phyloP scores from a whole-genome alignment of 2,329 filamentous ascomycete genomes.

The Seiridium cupressi region DNA sequence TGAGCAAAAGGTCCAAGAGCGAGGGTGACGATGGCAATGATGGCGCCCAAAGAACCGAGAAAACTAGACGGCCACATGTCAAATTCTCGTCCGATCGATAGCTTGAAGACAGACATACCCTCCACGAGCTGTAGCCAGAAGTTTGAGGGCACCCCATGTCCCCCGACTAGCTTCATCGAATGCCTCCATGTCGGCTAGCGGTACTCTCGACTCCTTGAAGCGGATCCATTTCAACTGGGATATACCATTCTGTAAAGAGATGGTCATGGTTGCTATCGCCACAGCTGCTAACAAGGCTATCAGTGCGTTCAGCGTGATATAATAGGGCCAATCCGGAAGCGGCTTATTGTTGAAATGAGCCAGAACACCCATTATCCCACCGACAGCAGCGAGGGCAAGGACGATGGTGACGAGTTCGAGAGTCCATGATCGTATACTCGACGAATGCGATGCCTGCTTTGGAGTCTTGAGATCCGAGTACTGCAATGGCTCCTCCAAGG shows the following conservation, averaged over 20 bases:
- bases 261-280: constrained; percentile 24
- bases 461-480: constrained; percentile 4
- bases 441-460: neutral
- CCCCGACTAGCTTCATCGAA: constrained; percentile 32
- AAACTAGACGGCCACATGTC: constrained; percentile 11
- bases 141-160: constrained; percentile 24
- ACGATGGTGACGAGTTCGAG: constrained; percentile 24
- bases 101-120: constrained; percentile 17
- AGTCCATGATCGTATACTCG: constrained; percentile 20
- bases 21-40: constrained; percentile 24
- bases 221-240: constrained; percentile 31
- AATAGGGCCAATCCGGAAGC: constrained; percentile 28
- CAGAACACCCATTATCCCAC: constrained; percentile 26
- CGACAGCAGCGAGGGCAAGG: constrained; percentile 23
- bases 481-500: constrained; percentile 9
- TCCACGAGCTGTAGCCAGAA: constrained; percentile 23
- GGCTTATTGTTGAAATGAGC: constrained; percentile 25
- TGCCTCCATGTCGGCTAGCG: constrained; percentile 28
- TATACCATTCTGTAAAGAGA: constrained; percentile 28
- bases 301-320: constrained; percentile 30
- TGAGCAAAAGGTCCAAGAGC: constrained; percentile 29
- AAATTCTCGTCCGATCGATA: neutral
- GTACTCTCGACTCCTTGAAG: constrained; percentile 25
- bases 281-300: constrained; percentile 28
- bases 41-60: constrained; percentile 26